Evolutionary conservation across 2,329 filamentous ascomycete species (phyloP), one percentile per base, ranked within the genome.

Genomic region (Sclerotinia sclerotiorum): DNA sequence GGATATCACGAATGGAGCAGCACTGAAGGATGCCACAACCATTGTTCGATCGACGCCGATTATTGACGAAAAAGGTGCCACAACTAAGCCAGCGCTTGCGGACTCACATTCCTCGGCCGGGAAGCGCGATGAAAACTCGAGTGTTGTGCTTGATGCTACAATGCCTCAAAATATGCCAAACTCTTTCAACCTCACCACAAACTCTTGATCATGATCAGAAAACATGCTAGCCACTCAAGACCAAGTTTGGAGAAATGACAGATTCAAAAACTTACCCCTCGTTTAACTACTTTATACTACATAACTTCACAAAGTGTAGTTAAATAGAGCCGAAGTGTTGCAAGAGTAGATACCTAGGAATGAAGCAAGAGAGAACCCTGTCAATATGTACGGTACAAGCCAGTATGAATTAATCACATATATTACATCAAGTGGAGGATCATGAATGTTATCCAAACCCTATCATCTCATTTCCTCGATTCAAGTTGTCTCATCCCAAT

Each of bases 141-240:
- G 27, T 24, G 32, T 17, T 24, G 13, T 49, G 10, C 24, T 54
- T 35, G 65, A 67, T 21, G 27, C 29, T 4, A 62, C 65, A 1
- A 63, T 67, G 65, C 65, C 65, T 3, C 65, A 67, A 42, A 54
- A 63, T 8, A 62, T 44, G 48, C 65, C 65, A 27, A 54, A 54
- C 48, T 29, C 35, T 13, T 52, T 19, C 46, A 27, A 51, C 17
- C 17, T 19, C 8, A 7, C 60, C 15, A 24, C 8, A 27, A 21
- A 24, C 11, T 2, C 46, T 63, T 51, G 10, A 51, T 21, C 7
- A 51, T 21, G 8, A 24, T 32, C 21, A 51, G 8, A 21, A 51
- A 49, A 48, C 7, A 29, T 49, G 3, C 27, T 10, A 27, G 6
- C 27, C 2, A 27, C n/a, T 15, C 4, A 24, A 62, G 32, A 27